phyloP scores from a whole-genome alignment of 257 asterid species.

The Salvia miltiorrhiza region DNA sequence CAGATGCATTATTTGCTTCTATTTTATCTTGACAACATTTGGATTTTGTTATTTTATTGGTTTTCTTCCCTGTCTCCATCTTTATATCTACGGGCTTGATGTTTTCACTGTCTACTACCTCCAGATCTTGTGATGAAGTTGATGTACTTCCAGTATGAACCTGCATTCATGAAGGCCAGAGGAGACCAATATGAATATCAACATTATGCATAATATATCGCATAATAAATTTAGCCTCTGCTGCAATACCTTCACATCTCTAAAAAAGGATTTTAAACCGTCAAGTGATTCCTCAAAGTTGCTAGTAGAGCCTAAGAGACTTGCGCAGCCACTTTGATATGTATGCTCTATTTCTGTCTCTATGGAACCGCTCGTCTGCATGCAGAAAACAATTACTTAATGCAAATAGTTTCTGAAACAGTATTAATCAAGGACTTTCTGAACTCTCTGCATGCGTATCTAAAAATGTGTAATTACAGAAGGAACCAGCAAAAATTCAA shows the following conservation, averaged over 20 bases:
- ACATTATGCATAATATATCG: constrained; percentile 8
- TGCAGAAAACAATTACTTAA: constrained; percentile 15
- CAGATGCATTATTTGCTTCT: constrained; percentile 30
- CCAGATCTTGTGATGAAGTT: constrained; percentile 35
- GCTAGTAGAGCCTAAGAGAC: constrained; percentile 60
- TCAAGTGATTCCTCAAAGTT: constrained; percentile 65
- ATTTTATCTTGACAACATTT: constrained; percentile 23
- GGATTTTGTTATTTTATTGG: constrained; percentile 29
- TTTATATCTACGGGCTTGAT: constrained; percentile 30
- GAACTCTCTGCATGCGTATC: too few species aligned
- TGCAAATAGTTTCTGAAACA: too few species aligned
- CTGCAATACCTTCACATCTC: constrained; percentile 61
- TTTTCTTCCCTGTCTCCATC: constrained; percentile 30
- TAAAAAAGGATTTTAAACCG: constrained; percentile 68
- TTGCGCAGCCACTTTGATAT: constrained; percentile 96
- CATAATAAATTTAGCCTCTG: not conserved
- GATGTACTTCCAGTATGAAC: constrained; percentile 37
- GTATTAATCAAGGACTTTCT: too few species aligned
- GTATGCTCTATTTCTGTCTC: constrained; percentile 69
- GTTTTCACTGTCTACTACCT: constrained; percentile 34
- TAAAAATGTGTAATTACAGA: too few species aligned
- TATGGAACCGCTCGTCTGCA: constrained; percentile 89
- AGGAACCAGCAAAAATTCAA: too few species aligned
- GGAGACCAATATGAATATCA: not conserved
- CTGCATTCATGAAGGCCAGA: constrained; percentile 41